These are phyloP conservation scores for Inga leiocalycina DNA, from an alignment of 306 rosid species.

Conservation along the genomic window DNA sequence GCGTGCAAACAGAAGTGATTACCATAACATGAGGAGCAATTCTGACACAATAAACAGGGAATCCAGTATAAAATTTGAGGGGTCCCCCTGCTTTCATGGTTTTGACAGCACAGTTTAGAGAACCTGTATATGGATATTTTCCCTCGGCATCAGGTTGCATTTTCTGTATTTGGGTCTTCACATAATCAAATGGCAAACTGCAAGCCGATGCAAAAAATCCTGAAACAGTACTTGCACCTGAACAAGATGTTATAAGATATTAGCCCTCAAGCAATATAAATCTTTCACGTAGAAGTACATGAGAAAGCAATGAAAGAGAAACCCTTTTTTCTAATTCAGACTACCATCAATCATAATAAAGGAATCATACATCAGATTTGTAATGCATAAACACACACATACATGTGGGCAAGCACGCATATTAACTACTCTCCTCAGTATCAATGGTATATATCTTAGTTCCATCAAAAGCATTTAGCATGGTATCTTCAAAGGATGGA, in stretches of 20 bases:
- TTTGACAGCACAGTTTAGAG: conserved; percentile 77
- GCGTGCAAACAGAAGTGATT: conserved; percentile 30
- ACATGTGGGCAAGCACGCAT: not conserved
- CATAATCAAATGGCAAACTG: conserved; percentile 96
- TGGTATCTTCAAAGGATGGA: not conserved
- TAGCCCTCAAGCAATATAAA: not conserved
- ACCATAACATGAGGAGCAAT: conserved; percentile 99
- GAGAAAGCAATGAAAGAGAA: not conserved
- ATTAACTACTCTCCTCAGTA: not conserved
- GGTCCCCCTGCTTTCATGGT: conserved; percentile 90
- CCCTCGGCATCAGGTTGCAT: conserved; percentile 98
- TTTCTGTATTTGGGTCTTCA: conserved; percentile 95
- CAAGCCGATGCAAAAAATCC: conserved; percentile 96
- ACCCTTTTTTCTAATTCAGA: not conserved
- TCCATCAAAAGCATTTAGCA: not conserved
- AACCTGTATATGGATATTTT: conserved; percentile 87
- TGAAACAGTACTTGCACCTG: conserved; percentile 90
- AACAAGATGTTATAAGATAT: conserved; percentile 3
- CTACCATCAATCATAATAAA: not conserved
- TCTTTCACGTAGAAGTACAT: conserved; percentile 12
- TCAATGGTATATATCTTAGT: not conserved
- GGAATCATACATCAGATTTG: not conserved
- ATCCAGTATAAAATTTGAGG: conserved; percentile 82
- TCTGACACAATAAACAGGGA: conserved; percentile 91
- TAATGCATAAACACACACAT: not conserved